These are phyloP conservation scores for Trichoderma sp. DNA, from an alignment of 2,329 filamentous ascomycete species.

Conservation along the genomic window DNA sequence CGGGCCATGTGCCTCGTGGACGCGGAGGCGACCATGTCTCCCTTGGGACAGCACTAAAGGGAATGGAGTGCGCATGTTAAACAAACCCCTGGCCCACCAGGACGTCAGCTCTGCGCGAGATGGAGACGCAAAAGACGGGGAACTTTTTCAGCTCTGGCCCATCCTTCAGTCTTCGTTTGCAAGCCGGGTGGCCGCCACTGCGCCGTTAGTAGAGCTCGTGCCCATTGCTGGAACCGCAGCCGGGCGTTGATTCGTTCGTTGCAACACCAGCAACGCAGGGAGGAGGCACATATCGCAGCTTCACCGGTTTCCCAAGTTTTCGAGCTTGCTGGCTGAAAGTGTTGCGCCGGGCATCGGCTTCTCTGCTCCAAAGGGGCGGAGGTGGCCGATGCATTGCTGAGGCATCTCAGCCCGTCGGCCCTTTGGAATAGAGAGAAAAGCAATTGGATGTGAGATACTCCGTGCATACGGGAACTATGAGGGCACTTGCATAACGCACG, in stretches of 20 bases:
- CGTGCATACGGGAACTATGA: not conserved
- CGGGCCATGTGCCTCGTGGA: constrained; percentile 20
- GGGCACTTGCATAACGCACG: not conserved
- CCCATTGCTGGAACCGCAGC: not conserved
- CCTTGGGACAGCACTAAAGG: constrained; percentile 2
- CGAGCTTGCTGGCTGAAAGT: not conserved
- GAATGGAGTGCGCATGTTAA: constrained; percentile 13
- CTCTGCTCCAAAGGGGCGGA: not conserved
- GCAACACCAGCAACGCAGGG: not conserved
- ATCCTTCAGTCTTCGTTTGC: constrained; percentile 9
- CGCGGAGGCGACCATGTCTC: not conserved
- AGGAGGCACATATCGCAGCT: not conserved
- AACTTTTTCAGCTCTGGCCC: constrained; percentile 18
- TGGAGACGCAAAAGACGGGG: not conserved
- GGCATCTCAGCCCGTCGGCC: not conserved
- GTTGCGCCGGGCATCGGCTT: not conserved
- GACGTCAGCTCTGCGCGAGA: constrained; percentile 16
- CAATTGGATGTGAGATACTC: not conserved
- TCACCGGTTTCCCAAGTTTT: not conserved
- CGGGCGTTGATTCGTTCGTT: constrained; percentile 2
- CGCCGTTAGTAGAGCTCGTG: constrained; percentile 2
- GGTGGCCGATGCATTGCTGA: not conserved
- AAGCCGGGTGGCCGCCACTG: constrained; percentile 11
- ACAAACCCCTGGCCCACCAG: constrained; percentile 15
- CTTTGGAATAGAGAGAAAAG: not conserved